Evolutionary conservation across 306 rosid species (phyloP).

Genomic region (Medicago lupulina): DNA sequence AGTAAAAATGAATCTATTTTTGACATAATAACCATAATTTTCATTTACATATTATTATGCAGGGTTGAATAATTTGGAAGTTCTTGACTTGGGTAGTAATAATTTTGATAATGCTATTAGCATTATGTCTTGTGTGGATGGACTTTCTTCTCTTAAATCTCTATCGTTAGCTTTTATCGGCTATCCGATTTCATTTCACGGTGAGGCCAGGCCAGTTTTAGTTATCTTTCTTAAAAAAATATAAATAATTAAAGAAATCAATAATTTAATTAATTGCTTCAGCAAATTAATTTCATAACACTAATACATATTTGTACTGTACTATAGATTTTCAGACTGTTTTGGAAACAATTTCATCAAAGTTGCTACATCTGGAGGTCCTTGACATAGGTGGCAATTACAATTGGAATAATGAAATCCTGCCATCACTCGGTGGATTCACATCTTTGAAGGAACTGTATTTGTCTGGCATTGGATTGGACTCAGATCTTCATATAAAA

Average conservation of each 20-base stretch:
- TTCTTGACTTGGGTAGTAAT: neutral
- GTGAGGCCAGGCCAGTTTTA: neutral
- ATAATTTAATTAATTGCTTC: neutral
- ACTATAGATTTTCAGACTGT: neutral
- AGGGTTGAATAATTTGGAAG: slow-evolving; percentile 31
- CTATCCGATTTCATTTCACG: no score
- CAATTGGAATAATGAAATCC: neutral
- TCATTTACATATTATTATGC: neutral
- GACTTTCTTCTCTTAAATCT: no score
- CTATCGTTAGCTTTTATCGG: neutral
- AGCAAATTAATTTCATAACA: no score
- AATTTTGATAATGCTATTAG: neutral
- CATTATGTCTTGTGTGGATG: neutral
- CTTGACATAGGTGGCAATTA: neutral
- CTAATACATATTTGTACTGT: neutral
- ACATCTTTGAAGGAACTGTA: slow-evolving; percentile 5
- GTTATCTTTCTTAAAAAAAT: neutral
- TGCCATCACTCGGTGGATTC: slow-evolving; percentile 15
- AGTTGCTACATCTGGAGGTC: slow-evolving; percentile 17
- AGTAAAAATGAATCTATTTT: no score
- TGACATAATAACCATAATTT: neutral
- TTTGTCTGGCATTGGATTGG: neutral
- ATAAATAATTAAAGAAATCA: no score
- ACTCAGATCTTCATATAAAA: slow-evolving; percentile 26
- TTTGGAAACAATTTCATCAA: neutral